phyloP scores from a whole-genome alignment of 805 yeast species.

The Teunomyces atbi region DNA sequence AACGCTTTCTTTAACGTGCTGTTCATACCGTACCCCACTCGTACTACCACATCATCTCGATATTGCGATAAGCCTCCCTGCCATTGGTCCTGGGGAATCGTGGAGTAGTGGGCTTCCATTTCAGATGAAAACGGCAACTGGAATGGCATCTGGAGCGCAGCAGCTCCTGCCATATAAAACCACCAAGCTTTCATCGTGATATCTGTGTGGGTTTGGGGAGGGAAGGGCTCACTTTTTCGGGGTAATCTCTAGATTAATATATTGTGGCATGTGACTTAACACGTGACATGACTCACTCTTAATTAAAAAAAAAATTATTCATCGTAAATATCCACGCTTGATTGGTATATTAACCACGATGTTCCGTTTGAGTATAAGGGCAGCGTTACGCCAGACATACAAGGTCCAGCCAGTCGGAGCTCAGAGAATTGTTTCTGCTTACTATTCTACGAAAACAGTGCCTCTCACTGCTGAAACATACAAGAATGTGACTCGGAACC shows the following conservation, averaged over 20 bases:
- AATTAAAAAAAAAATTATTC: no score
- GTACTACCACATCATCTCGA: conserved; percentile 41
- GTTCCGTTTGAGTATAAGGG: conserved; percentile 6
- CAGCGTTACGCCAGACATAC: conserved; percentile 7
- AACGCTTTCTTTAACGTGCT: conserved; percentile 18
- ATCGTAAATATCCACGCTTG: not conserved
- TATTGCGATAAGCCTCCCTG: conserved; percentile 45
- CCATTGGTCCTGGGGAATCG: conserved; percentile 22
- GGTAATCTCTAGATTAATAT: not conserved
- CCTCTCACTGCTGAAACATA: conserved; percentile 72
- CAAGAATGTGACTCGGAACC: conserved; percentile 53
- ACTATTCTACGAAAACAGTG: conserved; percentile 32
- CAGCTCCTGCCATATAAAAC: conserved; percentile 2
- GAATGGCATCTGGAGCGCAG: conserved; percentile 6
- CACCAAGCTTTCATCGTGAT: not conserved
- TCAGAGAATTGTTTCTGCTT: not conserved
- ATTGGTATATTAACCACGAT: not conserved
- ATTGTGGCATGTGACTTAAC: not conserved
- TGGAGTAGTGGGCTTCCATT: conserved; percentile 27
- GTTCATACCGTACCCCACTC: conserved; percentile 35
- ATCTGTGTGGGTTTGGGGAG: not conserved
- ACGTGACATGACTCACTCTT: conserved; percentile 2
- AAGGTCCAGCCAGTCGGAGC: not conserved
- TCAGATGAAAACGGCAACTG: conserved; percentile 2
- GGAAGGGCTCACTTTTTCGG: not conserved